A percentile compares a stretch with the other conserved stretches of the same genome.
These are phyloP conservation scores for Halenospora varia DNA, from an alignment of 495 filamentous ascomycete species.

Conservation along the genomic window DNA sequence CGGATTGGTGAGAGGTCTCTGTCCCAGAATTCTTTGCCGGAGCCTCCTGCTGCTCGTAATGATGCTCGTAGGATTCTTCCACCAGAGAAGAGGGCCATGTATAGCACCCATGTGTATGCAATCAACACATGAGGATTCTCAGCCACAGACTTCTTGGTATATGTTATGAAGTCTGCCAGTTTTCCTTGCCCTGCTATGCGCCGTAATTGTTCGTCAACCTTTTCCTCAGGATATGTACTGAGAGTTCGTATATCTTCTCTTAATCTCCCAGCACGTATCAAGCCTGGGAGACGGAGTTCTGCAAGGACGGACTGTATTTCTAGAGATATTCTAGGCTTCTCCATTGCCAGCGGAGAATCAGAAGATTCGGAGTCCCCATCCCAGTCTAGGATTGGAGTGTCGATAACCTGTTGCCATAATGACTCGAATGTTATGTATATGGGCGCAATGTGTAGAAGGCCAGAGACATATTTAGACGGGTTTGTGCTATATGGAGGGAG, in stretches of 20 bases:
- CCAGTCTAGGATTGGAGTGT: conserved; percentile 3
- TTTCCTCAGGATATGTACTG: conserved; percentile 1
- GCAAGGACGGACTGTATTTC: conserved; percentile 14
- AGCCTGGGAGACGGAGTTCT: conserved; percentile 8
- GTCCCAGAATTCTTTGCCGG: conserved; percentile 40
- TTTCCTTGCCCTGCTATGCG: conserved; percentile 6
- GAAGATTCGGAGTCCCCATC: conserved; percentile 5
- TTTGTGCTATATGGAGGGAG: conserved; percentile 36
- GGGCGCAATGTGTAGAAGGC: conserved; percentile 38
- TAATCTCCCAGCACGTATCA: conserved; percentile 18
- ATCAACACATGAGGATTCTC: conserved; percentile 47
- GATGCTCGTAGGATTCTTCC: conserved; percentile 48
- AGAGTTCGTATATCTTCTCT: conserved; percentile 20
- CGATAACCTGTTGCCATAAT: conserved; percentile 30
- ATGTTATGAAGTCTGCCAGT: conserved; percentile 25
- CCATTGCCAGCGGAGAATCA: not conserved
- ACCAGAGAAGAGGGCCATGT: conserved; percentile 56
- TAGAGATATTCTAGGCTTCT: not conserved
- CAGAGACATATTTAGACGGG: conserved; percentile 34
- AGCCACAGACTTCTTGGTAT: conserved; percentile 28
- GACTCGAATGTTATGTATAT: conserved; percentile 44
- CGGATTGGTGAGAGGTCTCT: conserved; percentile 14
- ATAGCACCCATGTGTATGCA: conserved; percentile 56
- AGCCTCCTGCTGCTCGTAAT: conserved; percentile 37
- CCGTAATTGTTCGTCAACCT: conserved; percentile 16